Base-by-base conservation (phyloP, 108 stramenopile species). In the Cylindrotheca closterium region DNA sequence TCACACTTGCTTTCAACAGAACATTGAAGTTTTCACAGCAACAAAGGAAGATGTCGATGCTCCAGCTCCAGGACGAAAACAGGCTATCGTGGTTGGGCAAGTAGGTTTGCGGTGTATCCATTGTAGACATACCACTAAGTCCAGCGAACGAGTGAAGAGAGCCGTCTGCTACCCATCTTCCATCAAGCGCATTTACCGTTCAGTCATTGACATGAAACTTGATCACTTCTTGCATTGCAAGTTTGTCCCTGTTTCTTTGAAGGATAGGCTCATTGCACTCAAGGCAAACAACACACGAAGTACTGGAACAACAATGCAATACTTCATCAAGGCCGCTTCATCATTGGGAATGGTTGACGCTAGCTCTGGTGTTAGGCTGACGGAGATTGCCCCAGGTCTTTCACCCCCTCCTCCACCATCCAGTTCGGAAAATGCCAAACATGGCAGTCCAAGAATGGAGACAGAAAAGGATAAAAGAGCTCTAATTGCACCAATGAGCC, bases 141-240 rank as follows among this genome's bases (percentile, higher is more conserved):
- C 68, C 32, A 83, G 81, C 30, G 89, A 90, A 55, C 79, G 90
- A 12, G 87, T 94, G n/a, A 94, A 94, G 72, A 75, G 93, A 7
- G 93, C 93, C 4, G 87, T 87, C 8, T 94, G 93, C 69, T 94
- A 89, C 47, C 93, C 93, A 50, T 92, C 93, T 1, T 86, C 86
- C 3, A 87, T 89, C 60, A 84, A 86, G 47, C 78, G 93, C 3
- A 94, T 94, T 48, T 94, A 94, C 47, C 77, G 93, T 0, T 87
- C 93, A 18, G 87, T 94, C n/a, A 94, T 92, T 63, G 93, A 94
- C 37, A 94, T 94, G 93, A 94, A 94, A 62, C 73, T 94, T 4
- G 93, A 94, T 64, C 93, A 94, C 71, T 92, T 94, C 61, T 71
- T 73, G 47, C 75, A 71, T 22, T 94, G 93, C 68, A 87, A 79